Evolutionary conservation across 192 early-diverging fungal species (phyloP), one percentile per base, ranked within the genome.

Genomic region (Pilaira anomala): DNA sequence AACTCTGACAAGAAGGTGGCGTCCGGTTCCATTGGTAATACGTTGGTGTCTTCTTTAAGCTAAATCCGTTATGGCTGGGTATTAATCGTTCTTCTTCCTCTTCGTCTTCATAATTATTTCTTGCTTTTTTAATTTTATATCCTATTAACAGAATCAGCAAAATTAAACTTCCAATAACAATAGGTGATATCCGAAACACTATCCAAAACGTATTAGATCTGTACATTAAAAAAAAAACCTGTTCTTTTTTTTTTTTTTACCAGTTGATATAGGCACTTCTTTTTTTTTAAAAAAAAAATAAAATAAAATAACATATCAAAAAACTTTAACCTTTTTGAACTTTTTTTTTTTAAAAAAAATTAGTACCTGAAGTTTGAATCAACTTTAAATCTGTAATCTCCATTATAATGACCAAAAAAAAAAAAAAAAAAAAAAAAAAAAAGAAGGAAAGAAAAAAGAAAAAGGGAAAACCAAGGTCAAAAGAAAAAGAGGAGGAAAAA

Each of bases 1-100:
- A 14, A 7, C 21, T 41, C 22, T 63, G 62, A 52, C 48, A 49
- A 33, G 52, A 55, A 28, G 51, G 63, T 44, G 52, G 41, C 18
- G 63, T 33, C 29, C 42, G 51, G 44, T 65, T 65, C 63, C 63
- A 65, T 36, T 65, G 63, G 30, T 65, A 65, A 65, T 56, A 65
- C 0, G 52, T 65, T 8, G 51, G 21, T 29, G 63, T 65, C n/a
- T 46, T 41, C 50, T 41, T 53, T 22, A 56, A 25, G 48, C 55
- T 41, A 42, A 58, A 58, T 13, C 63, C 39, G 21, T 25, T 36
- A 22, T 19, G 42, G 18, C 26, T 28, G 18, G 62, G 33, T 19
- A 63, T 18, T 50, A 63, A 51, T 33, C 63, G 7, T 55, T 65
- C 63, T 33, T 65, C 63, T 14, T 63, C 62, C 5, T 63, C 62